A percentile compares a stretch with the other conserved stretches of the same genome.
phyloP scores from a whole-genome alignment of 75 land plant genomes.

The Larix kaempferi region DNA sequence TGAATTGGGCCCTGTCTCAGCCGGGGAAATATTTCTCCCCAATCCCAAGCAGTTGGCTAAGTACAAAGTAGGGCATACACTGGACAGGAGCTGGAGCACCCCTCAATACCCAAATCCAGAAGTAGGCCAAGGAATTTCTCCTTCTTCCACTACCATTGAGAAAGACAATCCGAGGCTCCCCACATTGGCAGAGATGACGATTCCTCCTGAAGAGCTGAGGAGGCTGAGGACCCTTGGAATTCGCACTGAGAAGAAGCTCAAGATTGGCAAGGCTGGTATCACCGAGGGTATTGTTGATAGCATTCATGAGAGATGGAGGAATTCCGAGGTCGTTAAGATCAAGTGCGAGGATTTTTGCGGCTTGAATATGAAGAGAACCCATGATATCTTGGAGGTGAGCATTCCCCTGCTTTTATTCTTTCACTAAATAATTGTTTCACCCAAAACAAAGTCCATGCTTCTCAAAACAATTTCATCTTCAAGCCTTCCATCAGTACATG shows the following conservation, averaged over 20 bases:
- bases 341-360: constrained; percentile 56
- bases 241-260: constrained; percentile 36
- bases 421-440: no score
- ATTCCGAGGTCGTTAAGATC: constrained; percentile 70
- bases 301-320: constrained; percentile 75
- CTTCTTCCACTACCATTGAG: neutral
- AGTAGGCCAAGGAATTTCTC: neutral
- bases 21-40: constrained; percentile 12
- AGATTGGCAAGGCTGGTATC: constrained; percentile 74
- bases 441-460: no score
- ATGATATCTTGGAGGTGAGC: constrained; percentile 66
- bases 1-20: neutral
- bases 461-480: no score
- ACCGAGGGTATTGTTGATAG: constrained; percentile 71
- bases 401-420: no score
- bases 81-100: neutral
- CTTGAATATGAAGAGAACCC: constrained; percentile 75
- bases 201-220: constrained; percentile 49
- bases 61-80: neutral
- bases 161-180: constrained; percentile 9
- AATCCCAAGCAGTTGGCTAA: neutral
- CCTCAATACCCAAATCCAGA: neutral
- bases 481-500: no score
- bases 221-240: constrained; percentile 49
- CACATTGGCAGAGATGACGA: constrained; percentile 51